Evolutionary conservation across 2,329 filamentous ascomycete genomes (phyloP).

Genomic region (Thermomyces lanuginosus): DNA sequence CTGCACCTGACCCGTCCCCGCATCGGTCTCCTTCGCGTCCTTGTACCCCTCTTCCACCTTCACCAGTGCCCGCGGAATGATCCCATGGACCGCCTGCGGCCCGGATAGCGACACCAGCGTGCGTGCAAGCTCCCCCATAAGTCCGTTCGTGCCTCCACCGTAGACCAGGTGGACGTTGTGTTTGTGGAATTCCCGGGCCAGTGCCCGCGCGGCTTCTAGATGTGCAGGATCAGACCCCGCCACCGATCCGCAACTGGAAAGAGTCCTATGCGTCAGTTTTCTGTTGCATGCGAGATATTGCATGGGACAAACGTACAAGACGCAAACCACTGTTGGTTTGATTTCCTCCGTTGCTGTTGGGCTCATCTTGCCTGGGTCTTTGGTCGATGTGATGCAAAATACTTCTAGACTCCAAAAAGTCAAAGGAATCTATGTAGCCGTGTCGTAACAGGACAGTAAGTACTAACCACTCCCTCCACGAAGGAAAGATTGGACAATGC

Average conservation of each 20-base stretch:
- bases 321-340: slow-evolving; percentile 56
- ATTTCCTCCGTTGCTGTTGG: slow-evolving; percentile 7
- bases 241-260: slow-evolving; percentile 58
- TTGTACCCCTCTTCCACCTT: slow-evolving; percentile 43
- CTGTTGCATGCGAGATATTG: neutral
- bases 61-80: slow-evolving; percentile 78
- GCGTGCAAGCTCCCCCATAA: slow-evolving; percentile 88
- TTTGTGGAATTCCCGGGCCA: slow-evolving; percentile 57
- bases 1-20: slow-evolving; percentile 22
- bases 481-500: too few relatives aligned
- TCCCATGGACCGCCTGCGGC: slow-evolving; percentile 69
- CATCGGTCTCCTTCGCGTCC: slow-evolving; percentile 7
- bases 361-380: slow-evolving; percentile 2
- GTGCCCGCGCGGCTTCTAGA: slow-evolving; percentile 57
- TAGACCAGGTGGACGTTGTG: slow-evolving; percentile 76
- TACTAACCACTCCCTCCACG: too few relatives aligned
- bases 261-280: slow-evolving; percentile 8
- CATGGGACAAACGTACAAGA: slow-evolving; percentile 43
- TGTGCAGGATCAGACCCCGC: slow-evolving; percentile 57
- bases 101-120: slow-evolving; percentile 72
- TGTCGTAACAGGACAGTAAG: too few relatives aligned
- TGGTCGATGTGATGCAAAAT: too few relatives aligned
- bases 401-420: too few relatives aligned
- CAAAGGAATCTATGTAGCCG: too few relatives aligned
- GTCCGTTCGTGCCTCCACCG: slow-evolving; percentile 79